phyloP scores from a whole-genome alignment of 2,329 filamentous ascomycete genomes.

The Trichothecium sympodiale region DNA sequence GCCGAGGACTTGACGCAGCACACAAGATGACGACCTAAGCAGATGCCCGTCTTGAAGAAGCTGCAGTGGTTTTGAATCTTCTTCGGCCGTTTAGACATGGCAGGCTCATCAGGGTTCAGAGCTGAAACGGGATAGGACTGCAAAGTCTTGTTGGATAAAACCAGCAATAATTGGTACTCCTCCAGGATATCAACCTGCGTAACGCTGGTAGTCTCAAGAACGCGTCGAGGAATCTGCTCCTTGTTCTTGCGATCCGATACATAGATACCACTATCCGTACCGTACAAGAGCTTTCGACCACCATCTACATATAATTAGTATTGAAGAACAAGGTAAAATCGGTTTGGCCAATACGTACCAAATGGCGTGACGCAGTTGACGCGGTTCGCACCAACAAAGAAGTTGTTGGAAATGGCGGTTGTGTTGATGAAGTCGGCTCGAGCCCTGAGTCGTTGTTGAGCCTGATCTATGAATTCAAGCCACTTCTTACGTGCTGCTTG shows the following conservation, averaged over 20 bases:
- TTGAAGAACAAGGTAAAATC: constrained; percentile 4
- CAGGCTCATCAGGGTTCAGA: constrained; percentile 72
- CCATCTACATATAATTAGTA: constrained; percentile 50
- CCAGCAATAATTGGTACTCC: constrained; percentile 83
- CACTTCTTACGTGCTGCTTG: constrained; percentile 86
- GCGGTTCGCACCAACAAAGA: constrained; percentile 58
- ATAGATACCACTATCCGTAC: constrained; percentile 89
- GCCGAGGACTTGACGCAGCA: constrained; percentile 94
- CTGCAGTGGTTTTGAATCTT: constrained; percentile 97
- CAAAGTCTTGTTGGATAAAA: constrained; percentile 86
- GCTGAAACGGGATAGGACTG: constrained; percentile 82
- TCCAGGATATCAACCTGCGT: constrained; percentile 95
- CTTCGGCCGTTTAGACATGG: constrained; percentile 74
- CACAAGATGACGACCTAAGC: constrained; percentile 84
- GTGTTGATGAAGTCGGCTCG: constrained; percentile 88
- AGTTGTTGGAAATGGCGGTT: constrained; percentile 45
- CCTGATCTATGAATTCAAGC: constrained; percentile 88
- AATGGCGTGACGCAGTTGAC: constrained; percentile 94
- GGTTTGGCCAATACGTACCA: constrained; percentile 50
- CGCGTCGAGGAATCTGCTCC: constrained; percentile 67
- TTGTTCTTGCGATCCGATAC: constrained; percentile 84
- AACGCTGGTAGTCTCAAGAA: constrained; percentile 76
- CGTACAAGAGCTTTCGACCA: constrained; percentile 86
- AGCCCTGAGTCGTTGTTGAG: constrained; percentile 77
- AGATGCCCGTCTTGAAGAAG: constrained; percentile 97